Conservation (phyloP, 768 basidiomycete species). For the Mycena galopus region DNA sequence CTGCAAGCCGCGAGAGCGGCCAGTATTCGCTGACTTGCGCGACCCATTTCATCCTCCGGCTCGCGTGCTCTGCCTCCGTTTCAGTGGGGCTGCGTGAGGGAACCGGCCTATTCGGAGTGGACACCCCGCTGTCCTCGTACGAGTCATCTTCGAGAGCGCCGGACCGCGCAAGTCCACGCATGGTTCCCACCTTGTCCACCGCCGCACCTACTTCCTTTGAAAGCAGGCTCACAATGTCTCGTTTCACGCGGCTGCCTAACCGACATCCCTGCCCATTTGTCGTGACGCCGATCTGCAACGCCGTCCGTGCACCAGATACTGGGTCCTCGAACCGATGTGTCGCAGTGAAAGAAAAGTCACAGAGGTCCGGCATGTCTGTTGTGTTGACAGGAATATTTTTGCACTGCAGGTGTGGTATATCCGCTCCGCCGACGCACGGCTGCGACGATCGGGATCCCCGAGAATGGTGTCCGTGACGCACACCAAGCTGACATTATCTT, state of each 20-base stretch:
- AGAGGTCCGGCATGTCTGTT: slow-evolving; percentile 88
- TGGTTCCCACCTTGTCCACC: slow-evolving; percentile 76
- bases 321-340: slow-evolving; percentile 83
- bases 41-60: slow-evolving; percentile 90
- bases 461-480: slow-evolving; percentile 87
- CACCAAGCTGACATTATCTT: slow-evolving; percentile 59
- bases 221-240: slow-evolving; percentile 85
- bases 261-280: slow-evolving; percentile 95
- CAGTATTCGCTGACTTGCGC: slow-evolving; percentile 98
- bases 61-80: slow-evolving; percentile 59
- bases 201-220: slow-evolving; percentile 82
- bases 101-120: slow-evolving; percentile 80
- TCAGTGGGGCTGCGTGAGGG: slow-evolving; percentile 59
- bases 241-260: slow-evolving; percentile 79
- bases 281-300: slow-evolving; percentile 85
- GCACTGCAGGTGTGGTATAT: slow-evolving; percentile 69
- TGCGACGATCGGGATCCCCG: slow-evolving; percentile 54
- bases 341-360: slow-evolving; percentile 91
- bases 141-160: slow-evolving; percentile 28
- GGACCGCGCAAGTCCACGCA: slow-evolving; percentile 70
- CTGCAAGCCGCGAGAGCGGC: slow-evolving; percentile 83
- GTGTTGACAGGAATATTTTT: slow-evolving; percentile 83
- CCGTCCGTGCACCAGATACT: slow-evolving; percentile 56
- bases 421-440: slow-evolving; percentile 64
- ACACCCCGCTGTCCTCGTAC: slow-evolving; percentile 63